Evolutionary conservation across 495 filamentous ascomycete species (phyloP), one percentile per base, ranked within the genome.

Genomic region (Daldinia childiae): DNA sequence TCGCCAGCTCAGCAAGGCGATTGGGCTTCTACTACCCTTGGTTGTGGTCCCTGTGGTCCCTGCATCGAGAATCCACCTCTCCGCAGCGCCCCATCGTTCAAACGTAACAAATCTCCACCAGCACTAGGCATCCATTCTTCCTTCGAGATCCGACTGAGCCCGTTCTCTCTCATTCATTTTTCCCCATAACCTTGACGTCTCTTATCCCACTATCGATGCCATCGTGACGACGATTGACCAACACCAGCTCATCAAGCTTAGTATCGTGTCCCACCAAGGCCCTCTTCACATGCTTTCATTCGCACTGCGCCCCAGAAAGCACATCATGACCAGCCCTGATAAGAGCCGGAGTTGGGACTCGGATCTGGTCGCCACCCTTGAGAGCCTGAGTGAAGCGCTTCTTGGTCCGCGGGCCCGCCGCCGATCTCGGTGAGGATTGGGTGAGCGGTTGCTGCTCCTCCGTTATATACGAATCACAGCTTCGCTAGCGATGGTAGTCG

Each of bases 231-330:
- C 24, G 1, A 48, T 48, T 48, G 43, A 48, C 21, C 43, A 48
- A 48, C 43, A 48, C 17, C 8, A 48, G 19, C 17, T 24, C 34
- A 14, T 36, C 34, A 36, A 36, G 5, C 77, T 79, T 58, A 86
- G 66, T 0, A 88, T 3, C 4, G 85, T 89, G 71, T 90, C 86
- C 86, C 45, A 79, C 74, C 19, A 88, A 39, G 69, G 79, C 82
- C 50, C 27, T 43, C 79, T 85, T 78, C 85, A 81, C 5, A 79
- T 74, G n/a, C 80, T 80, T 3, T 83, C 87, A 57, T 90, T 84
- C 84, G 93, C 87, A 43, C 87, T 74, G 29, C 85, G 79, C 17
- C 92, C 90, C 58, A 90, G 62, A 24, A 88, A 87, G 64, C 85
- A 88, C 14, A 91, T 92, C 48, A 89, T 88, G 19, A 95, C 87